Percentiles rank a stretch among this genome's conserved stretches.
Evolutionary conservation across 2,329 filamentous ascomycete genomes (phyloP).

Genomic region (Xylariaceae sp.): DNA sequence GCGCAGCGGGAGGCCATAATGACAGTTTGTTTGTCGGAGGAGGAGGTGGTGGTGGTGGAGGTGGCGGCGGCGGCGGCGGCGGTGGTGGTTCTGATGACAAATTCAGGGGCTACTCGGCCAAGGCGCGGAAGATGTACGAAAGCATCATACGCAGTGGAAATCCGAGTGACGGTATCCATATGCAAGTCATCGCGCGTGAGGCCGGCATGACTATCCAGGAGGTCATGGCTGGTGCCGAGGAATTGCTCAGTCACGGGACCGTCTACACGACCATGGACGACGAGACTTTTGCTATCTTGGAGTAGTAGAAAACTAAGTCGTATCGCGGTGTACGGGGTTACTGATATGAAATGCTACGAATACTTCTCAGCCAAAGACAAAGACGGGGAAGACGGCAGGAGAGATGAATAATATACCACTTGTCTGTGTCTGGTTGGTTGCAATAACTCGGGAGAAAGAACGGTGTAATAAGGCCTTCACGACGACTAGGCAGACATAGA

Average conservation of each 20-base stretch:
- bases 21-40: constrained; percentile 51
- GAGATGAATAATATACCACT: not conserved
- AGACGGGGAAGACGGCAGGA: constrained; percentile 13
- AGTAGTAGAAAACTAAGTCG: constrained; percentile 37
- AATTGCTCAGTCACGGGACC: constrained; percentile 65
- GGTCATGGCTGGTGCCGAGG: constrained; percentile 71
- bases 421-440: no score
- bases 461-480: no score
- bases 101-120: constrained; percentile 45
- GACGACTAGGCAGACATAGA: no score
- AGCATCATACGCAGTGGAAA: constrained; percentile 62
- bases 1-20: constrained; percentile 32
- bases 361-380: not conserved
- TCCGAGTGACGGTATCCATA: constrained; percentile 76
- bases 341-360: not conserved
- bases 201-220: constrained; percentile 62
- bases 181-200: constrained; percentile 66
- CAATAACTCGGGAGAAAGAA: no score
- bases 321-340: not conserved
- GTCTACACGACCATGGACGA: constrained; percentile 93
- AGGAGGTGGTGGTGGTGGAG: constrained; percentile 28
- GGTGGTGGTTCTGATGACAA: constrained; percentile 37
- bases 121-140: constrained; percentile 65
- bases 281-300: constrained; percentile 81
- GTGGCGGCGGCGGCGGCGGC: no score